Conservation (phyloP, 805 yeast genomes). For the Starmerella floris region DNA sequence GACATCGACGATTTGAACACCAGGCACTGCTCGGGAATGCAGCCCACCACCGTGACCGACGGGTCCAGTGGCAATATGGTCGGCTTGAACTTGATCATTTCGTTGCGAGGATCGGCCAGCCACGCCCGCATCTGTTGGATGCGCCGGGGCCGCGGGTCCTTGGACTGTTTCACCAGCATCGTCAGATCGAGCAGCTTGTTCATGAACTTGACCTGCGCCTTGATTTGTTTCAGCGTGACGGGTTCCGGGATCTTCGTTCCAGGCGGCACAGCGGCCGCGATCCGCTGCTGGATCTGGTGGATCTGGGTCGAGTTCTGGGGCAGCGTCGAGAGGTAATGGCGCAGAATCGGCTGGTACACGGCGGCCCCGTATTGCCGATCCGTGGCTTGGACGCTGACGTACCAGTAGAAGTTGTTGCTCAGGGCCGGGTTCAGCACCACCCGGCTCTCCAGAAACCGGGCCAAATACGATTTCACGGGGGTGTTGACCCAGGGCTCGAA, state of each 20-base stretch:
- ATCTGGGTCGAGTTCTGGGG: slow-evolving; percentile 16
- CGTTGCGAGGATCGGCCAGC: slow-evolving; percentile 37
- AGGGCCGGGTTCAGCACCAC: slow-evolving; percentile 51
- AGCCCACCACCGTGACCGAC: slow-evolving; percentile 54
- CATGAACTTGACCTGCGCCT: slow-evolving; percentile 57
- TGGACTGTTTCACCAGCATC: slow-evolving; percentile 44
- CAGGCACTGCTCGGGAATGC: slow-evolving; percentile 61
- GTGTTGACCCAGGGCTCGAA: slow-evolving; percentile 42
- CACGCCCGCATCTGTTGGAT: slow-evolving; percentile 52
- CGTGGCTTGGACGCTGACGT: slow-evolving; percentile 63
- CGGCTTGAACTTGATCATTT: slow-evolving; percentile 35
- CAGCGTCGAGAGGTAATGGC: slow-evolving; percentile 33
- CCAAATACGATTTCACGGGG: slow-evolving; percentile 24
- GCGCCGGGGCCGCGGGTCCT: slow-evolving; percentile 68
- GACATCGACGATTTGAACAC: slow-evolving; percentile 87
- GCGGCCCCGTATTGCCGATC: slow-evolving; percentile 44
- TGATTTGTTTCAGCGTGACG: slow-evolving; percentile 17
- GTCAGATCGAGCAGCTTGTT: slow-evolving; percentile 53
- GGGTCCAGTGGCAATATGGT: slow-evolving; percentile 79
- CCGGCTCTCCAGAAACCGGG: slow-evolving; percentile 57
- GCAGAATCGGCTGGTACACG: slow-evolving; percentile 35
- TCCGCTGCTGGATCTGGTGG: slow-evolving; percentile 4
- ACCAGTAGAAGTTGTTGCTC: slow-evolving; percentile 85
- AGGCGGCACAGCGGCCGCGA: not conserved
- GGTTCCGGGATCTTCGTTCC: slow-evolving; percentile 2